Percentiles rank a stretch among this genome's conserved stretches.
Evolutionary conservation across 352 stramenopile genomes (phyloP).

Genomic region (Phytopythium cucurbitacearum): DNA sequence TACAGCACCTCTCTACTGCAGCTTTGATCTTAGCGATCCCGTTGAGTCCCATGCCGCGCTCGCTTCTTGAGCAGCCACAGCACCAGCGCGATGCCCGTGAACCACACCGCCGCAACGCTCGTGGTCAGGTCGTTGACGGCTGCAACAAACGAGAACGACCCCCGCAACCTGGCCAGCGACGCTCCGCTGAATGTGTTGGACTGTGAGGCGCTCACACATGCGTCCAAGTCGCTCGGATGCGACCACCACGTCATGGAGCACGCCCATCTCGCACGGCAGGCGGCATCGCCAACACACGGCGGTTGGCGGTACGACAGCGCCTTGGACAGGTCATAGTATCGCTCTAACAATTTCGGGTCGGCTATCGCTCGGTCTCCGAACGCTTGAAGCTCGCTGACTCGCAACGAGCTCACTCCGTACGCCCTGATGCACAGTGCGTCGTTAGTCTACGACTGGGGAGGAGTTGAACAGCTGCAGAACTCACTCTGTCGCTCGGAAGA

Average conservation of each 20-base stretch:
- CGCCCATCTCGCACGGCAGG: slow-evolving; percentile 51
- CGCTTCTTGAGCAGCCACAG: too few relatives aligned
- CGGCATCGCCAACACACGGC: slow-evolving; percentile 22
- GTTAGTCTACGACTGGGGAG: too few relatives aligned
- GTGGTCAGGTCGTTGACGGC: too few relatives aligned
- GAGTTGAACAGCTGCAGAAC: too few relatives aligned
- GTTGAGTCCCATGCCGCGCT: too few relatives aligned
- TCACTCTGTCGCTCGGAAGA: slow-evolving; percentile 42
- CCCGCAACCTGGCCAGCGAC: too few relatives aligned
- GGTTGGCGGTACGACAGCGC: slow-evolving; percentile 45
- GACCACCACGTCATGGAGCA: slow-evolving; percentile 78
- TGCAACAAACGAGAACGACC: too few relatives aligned
- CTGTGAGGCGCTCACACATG: slow-evolving; percentile 26
- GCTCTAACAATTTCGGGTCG: slow-evolving; percentile 41
- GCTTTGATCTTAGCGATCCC: too few relatives aligned
- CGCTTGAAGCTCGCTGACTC: slow-evolving; percentile 26
- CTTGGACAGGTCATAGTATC: slow-evolving; percentile 82
- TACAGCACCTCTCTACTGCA: too few relatives aligned
- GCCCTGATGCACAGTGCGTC: slow-evolving; percentile 2
- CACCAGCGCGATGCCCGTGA: too few relatives aligned
- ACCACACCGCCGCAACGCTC: too few relatives aligned
- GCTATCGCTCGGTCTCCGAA: slow-evolving; percentile 42
- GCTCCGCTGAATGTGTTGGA: too few relatives aligned
- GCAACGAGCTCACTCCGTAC: slow-evolving; percentile 49
- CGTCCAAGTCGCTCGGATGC: slow-evolving; percentile 43